Base-by-base conservation (phyloP, 441 rosid genomes). In the Eruca vesicaria region DNA sequence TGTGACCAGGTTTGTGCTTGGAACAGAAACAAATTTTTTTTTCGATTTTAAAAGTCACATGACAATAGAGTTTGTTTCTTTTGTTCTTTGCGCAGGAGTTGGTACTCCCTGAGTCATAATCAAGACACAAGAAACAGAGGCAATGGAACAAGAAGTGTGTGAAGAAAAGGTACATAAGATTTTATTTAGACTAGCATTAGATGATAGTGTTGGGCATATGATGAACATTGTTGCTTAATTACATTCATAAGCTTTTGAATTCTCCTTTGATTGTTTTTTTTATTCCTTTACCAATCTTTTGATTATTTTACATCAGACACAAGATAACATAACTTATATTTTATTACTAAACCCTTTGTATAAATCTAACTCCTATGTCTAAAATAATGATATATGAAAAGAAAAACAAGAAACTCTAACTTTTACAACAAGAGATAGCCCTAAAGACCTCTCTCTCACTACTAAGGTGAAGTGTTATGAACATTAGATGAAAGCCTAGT, bases 1-100 rank as follows among this genome's bases (percentile, higher is more conserved):
- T 95, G 99, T 59, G 86, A 82, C 79, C 66, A 91, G 96, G 98
- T 93, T 74, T 72, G 86, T 80, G n/a, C 6, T 38, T n/a, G n/a
- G n/a, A n/a, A n/a, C 64, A 9, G 35, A 35, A 7, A 20, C 3
- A 41, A 20, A 4, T 9, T 3, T 2, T 9, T 18, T 33, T 10
- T 12, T 53, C 15, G 10, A 35, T 41, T 66, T 11, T 3, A 3
- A 10, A 0, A 20, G 41, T 68, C 74, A 73, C 59, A 29, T 72
- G 18, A 68, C 59, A 2, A 21, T 6, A 20, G 60, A 55, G 3
- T 7, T 0, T 35, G 26, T 31, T 9, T n/a, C 26, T 6, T 31
- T 16, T 29, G 5, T 38, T 55, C 10, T 28, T 72, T 72, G 6
- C 0, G 16, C 66, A 78, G 81, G 78, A 68, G 23, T 19, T 73